Evolutionary conservation across 2,329 filamentous ascomycete genomes (phyloP), one percentile per base, ranked within the genome.

Genomic region (Apiospora hydei): DNA sequence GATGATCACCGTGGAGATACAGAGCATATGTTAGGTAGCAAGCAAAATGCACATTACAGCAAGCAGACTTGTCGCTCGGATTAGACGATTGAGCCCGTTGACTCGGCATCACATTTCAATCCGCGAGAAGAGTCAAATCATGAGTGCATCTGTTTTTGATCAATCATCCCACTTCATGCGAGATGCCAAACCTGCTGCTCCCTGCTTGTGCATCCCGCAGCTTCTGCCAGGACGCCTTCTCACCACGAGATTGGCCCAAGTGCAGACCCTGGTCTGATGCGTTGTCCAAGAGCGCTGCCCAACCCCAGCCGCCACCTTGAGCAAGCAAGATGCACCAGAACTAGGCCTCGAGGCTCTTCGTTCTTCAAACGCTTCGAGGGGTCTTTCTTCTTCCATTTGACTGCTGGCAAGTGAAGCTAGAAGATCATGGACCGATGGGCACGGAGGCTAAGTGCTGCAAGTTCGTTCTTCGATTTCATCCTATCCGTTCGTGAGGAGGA

Each of bases 151-250:
- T 64, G 18, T 64, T 18, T 41, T 41, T 64, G 34, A 64, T 64
- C 57, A 64, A 64, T 64, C 30, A 64, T 64, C 57, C 34, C 57
- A 64, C 57, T 64, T 5, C 57, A 64, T 64, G 57, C 57, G 18
- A 64, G 34, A 64, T 64, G 57, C 34, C 57, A 64, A 64, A 64
- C 57, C 57, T 69, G 67, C 67, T 34, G 46, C 69, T 71, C 69
- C 71, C 66, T 71, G 69, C 64, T 44, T 47, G 64, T 73, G 72
- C 71, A 73, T 67, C 70, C 67, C 70, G 64, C 70, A 47, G 57
- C 53, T 61, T 47, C 68, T 70, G 49, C 67, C 71, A 71, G 69
- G 61, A 64, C 70, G 68, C 38, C 21, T 61, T 49, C 24, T 57
- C 34, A 51, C 44, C 18, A 51, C n/a, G 30, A 51, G 68, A 69